These are phyloP conservation scores for Hylodesmum podocarpum DNA, from an alignment of 306 rosid species.

Conservation along the genomic window DNA sequence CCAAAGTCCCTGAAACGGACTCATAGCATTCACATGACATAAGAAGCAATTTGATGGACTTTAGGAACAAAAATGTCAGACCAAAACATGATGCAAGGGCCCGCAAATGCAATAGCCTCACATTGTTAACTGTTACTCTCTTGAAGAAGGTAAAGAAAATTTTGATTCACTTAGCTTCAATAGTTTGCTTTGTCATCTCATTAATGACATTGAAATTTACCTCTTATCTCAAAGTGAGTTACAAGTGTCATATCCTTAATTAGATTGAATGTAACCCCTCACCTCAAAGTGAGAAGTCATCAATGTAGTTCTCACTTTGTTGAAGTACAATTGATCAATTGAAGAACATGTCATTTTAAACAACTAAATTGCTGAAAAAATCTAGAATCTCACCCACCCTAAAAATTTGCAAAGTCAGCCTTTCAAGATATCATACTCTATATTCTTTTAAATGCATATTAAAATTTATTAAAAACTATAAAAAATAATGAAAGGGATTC, in stretches of 20 bases:
- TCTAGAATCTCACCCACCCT: too few species aligned
- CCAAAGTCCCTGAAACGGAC: not conserved
- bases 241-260: not conserved
- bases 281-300: not conserved
- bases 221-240: not conserved
- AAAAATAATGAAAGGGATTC: too few species aligned
- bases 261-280: constrained; percentile 8
- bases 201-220: constrained; percentile 8
- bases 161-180: too few species aligned
- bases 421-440: too few species aligned
- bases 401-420: too few species aligned
- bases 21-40: not conserved
- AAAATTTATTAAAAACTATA: too few species aligned
- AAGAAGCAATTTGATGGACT: not conserved
- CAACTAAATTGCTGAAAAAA: not conserved
- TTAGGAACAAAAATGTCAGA: not conserved
- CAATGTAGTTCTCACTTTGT: not conserved
- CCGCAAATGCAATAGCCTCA: not conserved
- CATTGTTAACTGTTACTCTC: not conserved
- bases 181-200: not conserved
- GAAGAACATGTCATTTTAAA: not conserved
- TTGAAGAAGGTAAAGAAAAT: not conserved
- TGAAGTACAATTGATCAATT: not conserved
- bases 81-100: not conserved
- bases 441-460: too few species aligned